Evolutionary conservation across 768 basidiomycete genomes (phyloP), one percentile per base, ranked within the genome.

Genomic region (Paxillus rubicundulus): DNA sequence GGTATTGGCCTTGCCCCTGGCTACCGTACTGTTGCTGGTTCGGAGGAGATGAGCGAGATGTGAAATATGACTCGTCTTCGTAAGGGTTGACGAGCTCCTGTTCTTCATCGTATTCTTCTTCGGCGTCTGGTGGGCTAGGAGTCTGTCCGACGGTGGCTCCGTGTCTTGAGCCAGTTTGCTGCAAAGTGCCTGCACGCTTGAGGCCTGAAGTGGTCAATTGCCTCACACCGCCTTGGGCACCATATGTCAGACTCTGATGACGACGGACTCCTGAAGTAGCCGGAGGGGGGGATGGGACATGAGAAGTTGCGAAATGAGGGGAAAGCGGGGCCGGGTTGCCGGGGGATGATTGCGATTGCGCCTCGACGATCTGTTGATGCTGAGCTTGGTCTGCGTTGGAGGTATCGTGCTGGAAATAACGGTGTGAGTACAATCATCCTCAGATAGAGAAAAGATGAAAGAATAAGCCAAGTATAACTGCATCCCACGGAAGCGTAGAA

Each of bases 211-310:
- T 61, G 12, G 74, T 70, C 62, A 82, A 80, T 43, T 74, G 74
- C 47, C 82, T 78, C 27, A 65, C 61, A 13, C 76, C 75, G 40
- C 74, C 74, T 40, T 74, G 78, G 16, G 82, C 78, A 27, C 86
- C 84, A 58, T 88, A 83, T 21, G 86, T 92, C 45, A 92, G 78
- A 50, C 86, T 89, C 52, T 86, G 85, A 67, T 92, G 88, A 52
- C 91, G 78, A 37, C 91, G 85, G 24, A 93, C 88, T 44, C 79
- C 80, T 1, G 86, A 80, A 41, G 71, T 79, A n/a, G 80, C 77
- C 10, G 87, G 83, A 48, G 89, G 87, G 9, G 87, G 87, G 3
- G 86, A 89, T 1, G 87, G 83, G 38, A 76, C 75, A 58, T 79
- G 72, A 17, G 75, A 63, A 17, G 72, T 65, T 20, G 70, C 69